Base-by-base conservation (phyloP, 2,329 filamentous ascomycete genomes). In the Hymenotorrendiella dingleyae region DNA sequence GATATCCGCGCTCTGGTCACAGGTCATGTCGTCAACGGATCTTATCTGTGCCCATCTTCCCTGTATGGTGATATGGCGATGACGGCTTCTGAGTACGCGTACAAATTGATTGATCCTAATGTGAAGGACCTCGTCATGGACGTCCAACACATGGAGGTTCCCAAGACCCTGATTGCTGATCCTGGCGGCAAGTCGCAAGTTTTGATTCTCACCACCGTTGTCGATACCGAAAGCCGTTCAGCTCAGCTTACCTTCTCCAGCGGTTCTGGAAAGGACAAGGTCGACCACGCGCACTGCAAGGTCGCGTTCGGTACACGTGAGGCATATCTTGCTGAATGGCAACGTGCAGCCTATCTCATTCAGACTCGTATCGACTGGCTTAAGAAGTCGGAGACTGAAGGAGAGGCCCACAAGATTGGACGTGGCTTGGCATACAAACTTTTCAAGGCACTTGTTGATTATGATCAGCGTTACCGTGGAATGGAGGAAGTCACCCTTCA, bases 391-490 rank as follows among this genome's bases (percentile, higher is more conserved):
- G 81, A 84, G 42, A 67, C 76, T 54, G 72, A 69, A 24, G 84
- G 84, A 28, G 73, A 76, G 43, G 82, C 83, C 21, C 83, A 84
- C 60, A 84, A 85, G 65, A 76, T 89, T 48, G 76, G 83, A 37
- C 79, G 83, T 20, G 83, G 83, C 67, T 12, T 89, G 67, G 82
- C 83, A 11, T 93, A 93, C 73, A 90, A 89, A 66, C 73, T 83
- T 39, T 76, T 75, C 52, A 67, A 68, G 35, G 70, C 73, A 30
- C 62, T 80, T 0, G 77, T 80, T 5, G 73, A 79, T 54, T 82
- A 80, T 48, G 65, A 69, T 12, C 60, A 57, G 7, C 66, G 67
- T 27, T 82, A 76, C 57, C 68, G 67, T 40, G 77, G 75, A 19
- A 79, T 80, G 64, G 69, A 78, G 28, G 73, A 77, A 42, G 74